Percentiles rank a stretch among this genome's conserved stretches.
Evolutionary conservation across 768 basidiomycete species (phyloP).

Genomic region (Suillus sp.): DNA sequence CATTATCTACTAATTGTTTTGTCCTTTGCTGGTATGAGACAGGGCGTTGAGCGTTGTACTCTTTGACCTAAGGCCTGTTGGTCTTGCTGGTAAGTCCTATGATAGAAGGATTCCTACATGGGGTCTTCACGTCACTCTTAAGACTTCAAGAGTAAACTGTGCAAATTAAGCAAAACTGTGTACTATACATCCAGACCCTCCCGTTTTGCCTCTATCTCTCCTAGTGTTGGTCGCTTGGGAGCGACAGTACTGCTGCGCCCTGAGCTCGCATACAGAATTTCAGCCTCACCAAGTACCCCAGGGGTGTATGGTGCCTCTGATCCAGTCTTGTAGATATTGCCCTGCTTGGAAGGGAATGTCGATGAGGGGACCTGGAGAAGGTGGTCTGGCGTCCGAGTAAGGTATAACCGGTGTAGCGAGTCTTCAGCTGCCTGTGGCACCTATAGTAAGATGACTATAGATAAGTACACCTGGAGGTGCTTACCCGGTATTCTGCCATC

Average conservation of each 20-base stretch:
- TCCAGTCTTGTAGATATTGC: conserved; percentile 54
- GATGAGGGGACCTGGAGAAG: conserved; percentile 70
- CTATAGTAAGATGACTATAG: conserved; percentile 12
- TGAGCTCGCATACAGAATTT: conserved; percentile 70
- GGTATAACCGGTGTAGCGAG: conserved; percentile 77
- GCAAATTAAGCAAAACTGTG: conserved; percentile 27
- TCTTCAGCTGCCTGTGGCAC: conserved; percentile 77
- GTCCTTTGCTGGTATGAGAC: neutral
- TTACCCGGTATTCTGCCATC: conserved; percentile 93
- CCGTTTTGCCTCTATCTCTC: conserved; percentile 24
- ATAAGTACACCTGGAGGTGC: conserved; percentile 24
- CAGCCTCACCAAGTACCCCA: conserved; percentile 57
- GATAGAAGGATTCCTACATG: neutral
- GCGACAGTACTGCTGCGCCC: conserved; percentile 50
- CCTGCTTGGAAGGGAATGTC: conserved; percentile 62
- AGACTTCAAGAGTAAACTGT: conserved; percentile 21
- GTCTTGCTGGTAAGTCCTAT: neutral
- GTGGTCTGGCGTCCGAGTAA: conserved; percentile 74
- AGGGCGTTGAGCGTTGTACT: neutral
- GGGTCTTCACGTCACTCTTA: neutral
- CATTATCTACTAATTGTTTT: neutral
- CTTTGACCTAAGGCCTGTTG: neutral
- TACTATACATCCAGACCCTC: conserved; percentile 28
- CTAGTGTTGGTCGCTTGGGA: conserved; percentile 33
- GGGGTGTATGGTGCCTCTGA: conserved; percentile 52